Evolutionary conservation across 306 rosid species (phyloP).

Genomic region (Coriaria nepalensis): DNA sequence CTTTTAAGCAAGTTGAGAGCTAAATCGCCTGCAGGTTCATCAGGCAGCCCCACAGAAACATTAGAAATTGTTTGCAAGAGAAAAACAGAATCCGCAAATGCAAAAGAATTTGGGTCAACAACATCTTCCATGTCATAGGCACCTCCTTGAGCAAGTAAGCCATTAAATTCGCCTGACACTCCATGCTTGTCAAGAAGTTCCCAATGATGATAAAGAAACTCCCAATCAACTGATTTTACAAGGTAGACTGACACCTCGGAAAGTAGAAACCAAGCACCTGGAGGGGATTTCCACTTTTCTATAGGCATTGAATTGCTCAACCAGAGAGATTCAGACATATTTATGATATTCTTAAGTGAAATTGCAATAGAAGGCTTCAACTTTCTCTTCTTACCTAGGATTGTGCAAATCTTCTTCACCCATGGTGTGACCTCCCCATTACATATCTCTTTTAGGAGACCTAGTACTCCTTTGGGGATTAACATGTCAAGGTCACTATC

Average conservation of each 20-base stretch:
- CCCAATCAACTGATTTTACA: slow-evolving; percentile 73
- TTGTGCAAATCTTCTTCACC: slow-evolving; percentile 86
- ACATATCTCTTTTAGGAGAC: slow-evolving; percentile 54
- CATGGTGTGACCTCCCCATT: slow-evolving; percentile 73
- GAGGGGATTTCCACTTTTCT: slow-evolving; percentile 89
- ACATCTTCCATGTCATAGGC: slow-evolving; percentile 28
- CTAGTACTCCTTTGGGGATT: slow-evolving; percentile 40
- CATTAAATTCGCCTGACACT: slow-evolving; percentile 26
- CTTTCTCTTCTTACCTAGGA: slow-evolving; percentile 64
- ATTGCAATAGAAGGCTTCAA: slow-evolving; percentile 37
- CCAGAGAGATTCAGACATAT: slow-evolving; percentile 74
- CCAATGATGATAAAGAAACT: slow-evolving; percentile 92
- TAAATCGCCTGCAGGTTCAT: slow-evolving; percentile 70
- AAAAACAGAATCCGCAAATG: slow-evolving; percentile 92
- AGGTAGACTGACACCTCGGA: slow-evolving; percentile 81
- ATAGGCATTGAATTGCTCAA: slow-evolving; percentile 47
- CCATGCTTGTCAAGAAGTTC: slow-evolving; percentile 67
- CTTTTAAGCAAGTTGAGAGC: slow-evolving; percentile 65
- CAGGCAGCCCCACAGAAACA: slow-evolving; percentile 72
- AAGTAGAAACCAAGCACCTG: slow-evolving; percentile 88
- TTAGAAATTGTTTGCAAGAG: slow-evolving; percentile 84
- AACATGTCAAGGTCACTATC: slow-evolving; percentile 33
- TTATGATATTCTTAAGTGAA: slow-evolving; percentile 66
- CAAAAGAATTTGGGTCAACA: slow-evolving; percentile 39
- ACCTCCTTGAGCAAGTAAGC: slow-evolving; percentile 31